Evolutionary conservation across 345 rosid species (phyloP), one percentile per base, ranked within the genome.

Genomic region (Eucalyptus marginata): DNA sequence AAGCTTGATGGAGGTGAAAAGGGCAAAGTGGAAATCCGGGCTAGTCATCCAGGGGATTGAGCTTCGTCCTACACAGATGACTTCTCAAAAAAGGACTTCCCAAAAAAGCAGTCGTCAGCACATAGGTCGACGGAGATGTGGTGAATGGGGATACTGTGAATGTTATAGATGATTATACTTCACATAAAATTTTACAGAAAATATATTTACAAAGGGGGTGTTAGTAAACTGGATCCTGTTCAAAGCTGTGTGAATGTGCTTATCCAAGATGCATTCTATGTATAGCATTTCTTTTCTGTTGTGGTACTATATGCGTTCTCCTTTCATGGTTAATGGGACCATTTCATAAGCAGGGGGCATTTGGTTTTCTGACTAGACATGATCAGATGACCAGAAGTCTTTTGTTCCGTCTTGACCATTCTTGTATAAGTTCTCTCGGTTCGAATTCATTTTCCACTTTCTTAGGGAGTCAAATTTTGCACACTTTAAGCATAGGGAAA

Each of bases 41-140:
- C 89, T 96, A 59, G 43, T 94, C 49, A 86, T 94, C 89, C 93
- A 93, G 58, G 98, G 99, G 8, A 90, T 96, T 9, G 98, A 96
- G 88, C 86, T 96, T 24, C 94, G 96, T 90, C 97, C 98, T 25
- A 93, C 88, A 79, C 86, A 59, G 33, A 36, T 8, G 76, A 52
- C 58, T 52, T 52, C 56, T 51, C 22, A 51, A 17, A 51, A 51
- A 17, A 17, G 56, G 56, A 20, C 80, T 49, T 66, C 68, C 51
- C 76, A 49, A 4, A 7, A 36, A 10, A 52, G 46, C 25, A 51
- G 71, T 1, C 7, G 46, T 18, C 44, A 10, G 46, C 25, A 11
- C 46, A 36, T 18, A 31, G 79, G 43, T 68, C 24, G 43, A 40
- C 25, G 14, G 83, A 36, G 27, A 71, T 71, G 46, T 36, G 83